Conservation (phyloP, 1,284 basidiomycete species). For the Filobasidium uniguttulatum region DNA sequence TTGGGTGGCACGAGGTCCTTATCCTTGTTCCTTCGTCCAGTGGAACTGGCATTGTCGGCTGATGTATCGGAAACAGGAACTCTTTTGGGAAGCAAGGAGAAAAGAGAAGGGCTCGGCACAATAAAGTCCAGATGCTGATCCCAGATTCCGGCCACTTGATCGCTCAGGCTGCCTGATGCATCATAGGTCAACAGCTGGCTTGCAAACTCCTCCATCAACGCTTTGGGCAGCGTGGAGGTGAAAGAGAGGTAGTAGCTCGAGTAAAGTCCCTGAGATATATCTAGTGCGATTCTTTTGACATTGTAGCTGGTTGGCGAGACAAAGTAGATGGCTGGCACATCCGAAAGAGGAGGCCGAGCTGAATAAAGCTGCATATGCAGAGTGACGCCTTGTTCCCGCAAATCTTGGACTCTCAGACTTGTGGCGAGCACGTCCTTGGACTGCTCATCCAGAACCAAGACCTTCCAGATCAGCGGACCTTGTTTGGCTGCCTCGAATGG, state of each 20-base stretch:
- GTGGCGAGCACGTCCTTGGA: constrained; percentile 96
- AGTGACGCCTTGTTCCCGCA: constrained; percentile 91
- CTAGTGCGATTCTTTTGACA: constrained; percentile 65
- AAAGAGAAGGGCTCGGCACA: constrained; percentile 83
- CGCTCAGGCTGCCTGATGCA: constrained; percentile 51
- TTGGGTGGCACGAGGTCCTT: constrained; percentile 20
- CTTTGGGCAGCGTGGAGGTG: constrained; percentile 74
- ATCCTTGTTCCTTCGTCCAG: constrained; percentile 21
- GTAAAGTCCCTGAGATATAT: constrained; percentile 72
- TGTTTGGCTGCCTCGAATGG: constrained; percentile 33
- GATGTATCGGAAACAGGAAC: constrained; percentile 7
- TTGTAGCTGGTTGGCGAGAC: constrained; percentile 80
- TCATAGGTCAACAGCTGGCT: constrained; percentile 65
- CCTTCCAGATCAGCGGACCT: constrained; percentile 89
- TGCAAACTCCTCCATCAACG: constrained; percentile 86
- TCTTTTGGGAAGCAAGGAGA: constrained; percentile 61
- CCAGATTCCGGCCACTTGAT: constrained; percentile 63
- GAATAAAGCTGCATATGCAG: constrained; percentile 96
- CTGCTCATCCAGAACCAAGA: constrained; percentile 83
- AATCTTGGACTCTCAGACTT: constrained; percentile 84
- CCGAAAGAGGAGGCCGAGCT: constrained; percentile 71
- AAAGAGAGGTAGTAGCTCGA: constrained; percentile 92
- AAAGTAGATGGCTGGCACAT: constrained; percentile 97
- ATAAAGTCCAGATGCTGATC: constrained; percentile 98
- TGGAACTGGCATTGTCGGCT: constrained; percentile 20